phyloP scores from a whole-genome alignment of 106 monocot species.

The Apostasia shenzhenica region DNA sequence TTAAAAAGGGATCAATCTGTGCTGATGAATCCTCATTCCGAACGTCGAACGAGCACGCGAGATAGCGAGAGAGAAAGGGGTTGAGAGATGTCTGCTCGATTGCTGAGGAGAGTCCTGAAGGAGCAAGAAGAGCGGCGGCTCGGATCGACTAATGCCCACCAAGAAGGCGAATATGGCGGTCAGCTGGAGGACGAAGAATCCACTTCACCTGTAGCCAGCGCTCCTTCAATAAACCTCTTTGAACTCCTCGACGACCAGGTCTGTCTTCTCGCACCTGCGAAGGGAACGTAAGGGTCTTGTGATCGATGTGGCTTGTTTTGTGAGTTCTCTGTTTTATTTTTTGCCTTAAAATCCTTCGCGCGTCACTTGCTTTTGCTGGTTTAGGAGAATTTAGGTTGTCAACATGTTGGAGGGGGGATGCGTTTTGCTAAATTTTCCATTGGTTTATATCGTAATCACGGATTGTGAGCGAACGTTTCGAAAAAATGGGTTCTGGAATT shows the following conservation, averaged over 20 bases:
- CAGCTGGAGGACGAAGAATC: constrained; percentile 1
- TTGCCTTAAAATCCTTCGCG: background rate
- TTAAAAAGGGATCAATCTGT: too few species aligned
- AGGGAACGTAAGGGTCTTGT: background rate
- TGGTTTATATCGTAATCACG: too few species aligned
- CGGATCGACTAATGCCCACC: background rate
- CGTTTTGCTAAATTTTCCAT: background rate
- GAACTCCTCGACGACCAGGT: constrained; percentile 20
- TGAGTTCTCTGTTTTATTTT: background rate
- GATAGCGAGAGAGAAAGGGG: too few species aligned
- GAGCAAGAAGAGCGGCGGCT: constrained; percentile 6
- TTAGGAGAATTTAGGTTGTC: too few species aligned
- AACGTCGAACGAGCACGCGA: too few species aligned
- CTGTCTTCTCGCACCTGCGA: background rate
- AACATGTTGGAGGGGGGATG: background rate
- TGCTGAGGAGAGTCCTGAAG: constrained; percentile 18
- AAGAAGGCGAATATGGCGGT: background rate
- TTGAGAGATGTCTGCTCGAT: constrained; percentile 21
- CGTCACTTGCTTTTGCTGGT: too few species aligned
- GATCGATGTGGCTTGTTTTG: background rate
- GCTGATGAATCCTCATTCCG: too few species aligned
- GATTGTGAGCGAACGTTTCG: background rate
- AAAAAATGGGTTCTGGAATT: too few species aligned
- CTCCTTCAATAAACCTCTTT: constrained; percentile 18
- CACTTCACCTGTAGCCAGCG: constrained; percentile 3